Evolutionary conservation across 192 early-diverging fungal species (phyloP).

Genomic region (Rhizophagus prolifer): DNA sequence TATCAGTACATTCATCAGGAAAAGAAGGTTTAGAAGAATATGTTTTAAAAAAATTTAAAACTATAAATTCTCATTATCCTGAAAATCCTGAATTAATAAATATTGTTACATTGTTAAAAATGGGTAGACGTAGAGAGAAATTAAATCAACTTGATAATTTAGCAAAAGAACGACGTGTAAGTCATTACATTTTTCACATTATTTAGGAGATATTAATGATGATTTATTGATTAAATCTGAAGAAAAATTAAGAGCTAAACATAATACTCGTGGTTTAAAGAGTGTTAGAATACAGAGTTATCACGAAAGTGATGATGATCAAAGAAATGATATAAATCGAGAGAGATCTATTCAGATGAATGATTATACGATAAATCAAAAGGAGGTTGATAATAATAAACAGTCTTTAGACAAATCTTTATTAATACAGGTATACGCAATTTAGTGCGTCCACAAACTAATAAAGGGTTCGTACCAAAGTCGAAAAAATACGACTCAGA

Average conservation of each 20-base stretch:
- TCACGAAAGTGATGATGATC: neutral
- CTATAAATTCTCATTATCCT: neutral
- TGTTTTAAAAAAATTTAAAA: neutral
- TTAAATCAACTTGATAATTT: neutral
- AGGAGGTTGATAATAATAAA: neutral
- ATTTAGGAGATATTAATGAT: neutral
- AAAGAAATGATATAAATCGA: neutral
- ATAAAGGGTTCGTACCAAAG: neutral
- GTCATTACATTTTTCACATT: neutral
- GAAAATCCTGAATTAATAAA: neutral
- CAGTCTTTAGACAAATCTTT: too few relatives aligned
- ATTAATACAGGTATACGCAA: neutral
- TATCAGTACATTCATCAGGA: neutral
- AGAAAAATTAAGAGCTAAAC: neutral
- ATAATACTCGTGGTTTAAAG: neutral
- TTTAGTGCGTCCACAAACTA: neutral
- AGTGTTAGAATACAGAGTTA: neutral
- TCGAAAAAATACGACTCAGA: neutral
- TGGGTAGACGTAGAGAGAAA: neutral
- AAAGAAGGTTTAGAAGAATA: neutral
- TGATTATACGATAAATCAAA: neutral
- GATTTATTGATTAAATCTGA: neutral
- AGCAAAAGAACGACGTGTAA: neutral
- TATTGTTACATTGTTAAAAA: neutral
- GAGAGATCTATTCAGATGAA: neutral